phyloP scores from a whole-genome alignment of 441 rosid species.

The Brassica hybrid region DNA sequence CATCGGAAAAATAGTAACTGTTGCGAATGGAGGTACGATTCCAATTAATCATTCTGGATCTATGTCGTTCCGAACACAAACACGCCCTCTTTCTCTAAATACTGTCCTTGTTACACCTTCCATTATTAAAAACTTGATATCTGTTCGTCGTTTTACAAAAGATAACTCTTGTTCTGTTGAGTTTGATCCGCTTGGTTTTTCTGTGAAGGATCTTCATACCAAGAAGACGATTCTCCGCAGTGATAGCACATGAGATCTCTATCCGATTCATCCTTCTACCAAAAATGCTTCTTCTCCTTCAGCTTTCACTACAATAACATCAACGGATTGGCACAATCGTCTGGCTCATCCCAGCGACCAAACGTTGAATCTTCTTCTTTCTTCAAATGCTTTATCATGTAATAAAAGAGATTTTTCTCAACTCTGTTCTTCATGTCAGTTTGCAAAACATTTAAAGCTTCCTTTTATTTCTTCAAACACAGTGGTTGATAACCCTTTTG shows the following conservation, averaged over 20 bases:
- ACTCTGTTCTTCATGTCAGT: neutral
- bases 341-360: neutral
- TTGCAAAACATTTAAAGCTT: neutral
- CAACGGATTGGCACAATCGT: neutral
- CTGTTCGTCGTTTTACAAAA: neutral
- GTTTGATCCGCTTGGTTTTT: neutral
- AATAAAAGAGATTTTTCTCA: too few relatives aligned
- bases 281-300: neutral
- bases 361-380: neutral
- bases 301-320: too few relatives aligned
- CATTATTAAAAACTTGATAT: too few relatives aligned
- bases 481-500: neutral
- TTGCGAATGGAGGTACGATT: neutral
- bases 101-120: neutral
- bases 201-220: neutral
- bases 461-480: neutral
- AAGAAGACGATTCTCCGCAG: neutral
- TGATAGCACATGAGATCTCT: neutral
- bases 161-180: neutral
- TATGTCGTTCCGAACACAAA: neutral
- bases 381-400: neutral
- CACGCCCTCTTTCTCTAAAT: neutral
- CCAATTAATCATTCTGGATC: neutral
- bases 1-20: neutral
- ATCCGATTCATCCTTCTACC: neutral